Conservation (phyloP, 345 rosid species). For the Bruguiera parviflora region DNA sequence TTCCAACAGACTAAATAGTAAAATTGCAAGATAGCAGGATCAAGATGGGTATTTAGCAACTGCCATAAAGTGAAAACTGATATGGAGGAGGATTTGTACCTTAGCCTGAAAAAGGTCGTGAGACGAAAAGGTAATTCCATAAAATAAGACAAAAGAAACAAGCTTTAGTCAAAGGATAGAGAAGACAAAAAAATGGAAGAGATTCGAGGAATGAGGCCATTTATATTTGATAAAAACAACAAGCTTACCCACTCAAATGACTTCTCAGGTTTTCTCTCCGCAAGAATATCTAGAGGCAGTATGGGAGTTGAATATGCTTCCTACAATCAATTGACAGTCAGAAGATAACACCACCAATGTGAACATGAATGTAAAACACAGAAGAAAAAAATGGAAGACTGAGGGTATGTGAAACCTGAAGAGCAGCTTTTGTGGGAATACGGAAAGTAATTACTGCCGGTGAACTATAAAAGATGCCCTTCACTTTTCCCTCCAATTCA, state of each 20-base stretch:
- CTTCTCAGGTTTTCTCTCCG: conserved; percentile 71
- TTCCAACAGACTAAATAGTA: not conserved
- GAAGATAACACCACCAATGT: not conserved
- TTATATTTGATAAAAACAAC: not conserved
- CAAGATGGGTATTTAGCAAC: not conserved
- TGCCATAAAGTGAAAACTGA: not conserved
- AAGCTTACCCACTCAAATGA: conserved; percentile 56
- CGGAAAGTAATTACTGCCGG: conserved; percentile 93
- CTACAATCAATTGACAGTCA: conserved; percentile 35
- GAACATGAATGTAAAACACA: not conserved
- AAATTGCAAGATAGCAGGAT: not conserved
- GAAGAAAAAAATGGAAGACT: not conserved
- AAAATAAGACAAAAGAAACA: conserved; percentile 26
- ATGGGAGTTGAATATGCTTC: conserved; percentile 81
- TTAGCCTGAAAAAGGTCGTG: conserved; percentile 58
- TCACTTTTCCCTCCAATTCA: conserved; percentile 80
- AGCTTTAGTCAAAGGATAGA: conserved; percentile 18
- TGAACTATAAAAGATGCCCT: conserved; percentile 72
- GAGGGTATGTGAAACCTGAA: conserved; percentile 53
- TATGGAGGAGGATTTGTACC: conserved; percentile 45
- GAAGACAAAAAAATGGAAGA: not conserved
- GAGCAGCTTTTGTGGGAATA: conserved; percentile 69
- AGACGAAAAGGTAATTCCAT: conserved; percentile 34
- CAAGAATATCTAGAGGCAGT: conserved; percentile 78
- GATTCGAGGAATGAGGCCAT: not conserved